These are phyloP conservation scores for Austroboletus novae-zelandiae DNA, from an alignment of 1,284 basidiomycete species.

Conservation along the genomic window DNA sequence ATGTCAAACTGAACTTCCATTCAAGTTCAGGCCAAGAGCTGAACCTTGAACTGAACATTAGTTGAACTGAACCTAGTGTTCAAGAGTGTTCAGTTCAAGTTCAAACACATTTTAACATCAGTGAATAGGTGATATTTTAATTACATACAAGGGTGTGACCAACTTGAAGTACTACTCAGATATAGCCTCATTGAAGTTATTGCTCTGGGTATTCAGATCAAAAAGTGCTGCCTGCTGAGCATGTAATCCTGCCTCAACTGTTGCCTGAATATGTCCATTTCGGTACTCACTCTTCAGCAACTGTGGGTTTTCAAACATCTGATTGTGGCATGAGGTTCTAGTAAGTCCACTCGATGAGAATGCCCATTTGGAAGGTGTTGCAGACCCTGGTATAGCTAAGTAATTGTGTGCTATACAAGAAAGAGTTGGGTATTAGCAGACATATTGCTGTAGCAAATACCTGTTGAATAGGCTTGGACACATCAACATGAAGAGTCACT, in stretches of 20 bases:
- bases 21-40: neutral
- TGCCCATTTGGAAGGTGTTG: neutral
- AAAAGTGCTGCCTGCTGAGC: neutral
- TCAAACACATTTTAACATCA: neutral
- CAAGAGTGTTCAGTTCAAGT: neutral
- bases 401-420: neutral
- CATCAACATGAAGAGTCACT: neutral
- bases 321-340: neutral
- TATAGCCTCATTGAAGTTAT: neutral
- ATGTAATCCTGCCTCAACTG: neutral
- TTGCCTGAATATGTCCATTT: neutral
- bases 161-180: neutral
- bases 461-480: neutral
- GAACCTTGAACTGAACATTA: neutral
- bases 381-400: neutral
- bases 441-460: neutral
- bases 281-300: neutral
- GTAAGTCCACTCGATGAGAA: neutral
- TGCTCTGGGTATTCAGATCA: neutral
- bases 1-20: too few species aligned
- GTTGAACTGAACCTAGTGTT: neutral
- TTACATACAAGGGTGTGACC: neutral
- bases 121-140: neutral
- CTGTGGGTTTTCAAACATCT: neutral
- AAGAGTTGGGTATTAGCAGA: neutral